A percentile compares a stretch with the other conserved stretches of the same genome.
Evolutionary conservation across 1,284 basidiomycete species (phyloP).

Genomic region (Leccinum subspadiceum): DNA sequence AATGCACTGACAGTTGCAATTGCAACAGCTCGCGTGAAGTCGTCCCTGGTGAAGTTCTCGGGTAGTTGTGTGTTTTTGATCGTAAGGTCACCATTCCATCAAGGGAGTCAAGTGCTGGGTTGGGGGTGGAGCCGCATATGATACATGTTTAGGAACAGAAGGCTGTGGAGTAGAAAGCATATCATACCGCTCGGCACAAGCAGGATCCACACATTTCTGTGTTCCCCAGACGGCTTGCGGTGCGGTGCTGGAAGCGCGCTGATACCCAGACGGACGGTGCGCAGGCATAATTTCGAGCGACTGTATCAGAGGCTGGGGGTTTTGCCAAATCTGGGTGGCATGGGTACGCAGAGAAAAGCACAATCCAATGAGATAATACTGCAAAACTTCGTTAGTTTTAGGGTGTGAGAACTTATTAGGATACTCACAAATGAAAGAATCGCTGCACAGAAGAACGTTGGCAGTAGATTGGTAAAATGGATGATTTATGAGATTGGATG

Average conservation of each 20-base stretch:
- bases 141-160: conserved; percentile 42
- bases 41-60: conserved; percentile 74
- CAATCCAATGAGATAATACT: conserved; percentile 94
- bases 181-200: conserved; percentile 31
- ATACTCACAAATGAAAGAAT: conserved; percentile 84
- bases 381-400: conserved; percentile 7
- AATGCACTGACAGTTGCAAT: conserved; percentile 80
- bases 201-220: conserved; percentile 47
- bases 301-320: conserved; percentile 84
- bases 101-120: conserved; percentile 60
- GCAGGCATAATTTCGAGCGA: conserved; percentile 55
- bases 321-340: conserved; percentile 99
- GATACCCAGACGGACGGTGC: conserved; percentile 73
- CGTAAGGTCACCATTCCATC: conserved; percentile 71
- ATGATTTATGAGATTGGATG: conserved; percentile 92
- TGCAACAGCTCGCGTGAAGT: conserved; percentile 87
- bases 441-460: conserved; percentile 93
- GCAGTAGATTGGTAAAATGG: conserved; percentile 97
- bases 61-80: conserved; percentile 67
- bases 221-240: conserved; percentile 29
- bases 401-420: background rate
- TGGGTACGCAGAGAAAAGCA: conserved; percentile 98
- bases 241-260: conserved; percentile 26
- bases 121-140: conserved; percentile 49
- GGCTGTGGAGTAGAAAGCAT: conserved; percentile 40